Evolutionary conservation across 2,329 filamentous ascomycete species (phyloP).

Genomic region (Talaromyces marneffei): DNA sequence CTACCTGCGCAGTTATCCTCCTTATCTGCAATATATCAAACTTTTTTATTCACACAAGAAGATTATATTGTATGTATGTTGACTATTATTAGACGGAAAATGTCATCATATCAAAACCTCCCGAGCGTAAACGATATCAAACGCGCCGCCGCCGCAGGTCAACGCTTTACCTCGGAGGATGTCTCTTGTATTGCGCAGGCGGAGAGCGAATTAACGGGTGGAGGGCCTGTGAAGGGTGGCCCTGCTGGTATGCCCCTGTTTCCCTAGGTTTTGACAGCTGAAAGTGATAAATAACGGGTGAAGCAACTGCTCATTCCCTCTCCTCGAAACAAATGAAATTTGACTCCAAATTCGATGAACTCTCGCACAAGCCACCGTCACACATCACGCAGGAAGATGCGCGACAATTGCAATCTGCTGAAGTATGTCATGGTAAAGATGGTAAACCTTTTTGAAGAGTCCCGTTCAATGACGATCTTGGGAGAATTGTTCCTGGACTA

Average conservation of each 20-base stretch:
- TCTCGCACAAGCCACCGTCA: conserved; percentile 28
- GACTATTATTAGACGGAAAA: background rate
- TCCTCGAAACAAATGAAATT: conserved; percentile 32
- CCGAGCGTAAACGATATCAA: conserved; percentile 28
- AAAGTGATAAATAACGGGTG: background rate
- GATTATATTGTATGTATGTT: background rate
- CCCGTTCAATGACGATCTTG: background rate
- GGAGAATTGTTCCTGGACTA: background rate
- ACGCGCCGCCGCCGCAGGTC: conserved; percentile 26
- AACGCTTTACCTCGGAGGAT: conserved; percentile 30
- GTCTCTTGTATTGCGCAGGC: conserved; percentile 29
- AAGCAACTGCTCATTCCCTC: conserved; percentile 30
- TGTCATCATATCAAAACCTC: conserved; percentile 19
- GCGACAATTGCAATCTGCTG: conserved; percentile 27
- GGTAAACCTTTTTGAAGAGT: background rate
- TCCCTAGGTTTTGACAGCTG: background rate
- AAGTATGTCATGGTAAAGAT: conserved; percentile 18
- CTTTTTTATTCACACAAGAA: too few relatives aligned
- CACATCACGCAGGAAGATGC: conserved; percentile 31
- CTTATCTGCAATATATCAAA: background rate
- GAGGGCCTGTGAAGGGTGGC: conserved; percentile 27
- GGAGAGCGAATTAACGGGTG: conserved; percentile 28
- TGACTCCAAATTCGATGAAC: conserved; percentile 27
- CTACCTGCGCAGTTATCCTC: background rate
- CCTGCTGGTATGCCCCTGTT: conserved; percentile 24